phyloP scores from a whole-genome alignment of 208 protist genomes.

The Blastocrithidia nonstop region DNA sequence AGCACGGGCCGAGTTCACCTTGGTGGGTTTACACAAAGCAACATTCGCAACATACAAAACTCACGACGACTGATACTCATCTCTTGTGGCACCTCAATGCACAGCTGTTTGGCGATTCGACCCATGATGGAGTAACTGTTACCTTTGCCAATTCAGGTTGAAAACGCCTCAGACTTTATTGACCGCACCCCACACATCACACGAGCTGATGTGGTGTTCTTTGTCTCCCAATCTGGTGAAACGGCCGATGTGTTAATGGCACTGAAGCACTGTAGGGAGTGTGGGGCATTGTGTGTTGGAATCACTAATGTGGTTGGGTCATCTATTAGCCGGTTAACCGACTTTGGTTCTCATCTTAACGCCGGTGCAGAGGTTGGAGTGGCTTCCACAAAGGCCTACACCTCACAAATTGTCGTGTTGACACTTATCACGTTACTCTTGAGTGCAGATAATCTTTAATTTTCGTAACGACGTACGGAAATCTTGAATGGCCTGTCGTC shows the following conservation, averaged over 20 bases:
- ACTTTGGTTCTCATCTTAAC: slow-evolving; percentile 83
- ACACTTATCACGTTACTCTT: slow-evolving; percentile 85
- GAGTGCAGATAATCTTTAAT: slow-evolving; percentile 24
- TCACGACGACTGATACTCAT: slow-evolving; percentile 83
- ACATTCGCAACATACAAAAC: slow-evolving; percentile 20
- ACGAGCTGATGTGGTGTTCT: slow-evolving; percentile 80
- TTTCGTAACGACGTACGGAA: slow-evolving; percentile 27
- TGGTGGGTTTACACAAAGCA: slow-evolving; percentile 60
- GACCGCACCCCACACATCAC: slow-evolving; percentile 66
- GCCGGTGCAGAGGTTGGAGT: slow-evolving; percentile 92
- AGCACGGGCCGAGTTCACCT: slow-evolving; percentile 42
- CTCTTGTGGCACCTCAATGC: slow-evolving; percentile 89
- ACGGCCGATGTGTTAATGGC: slow-evolving; percentile 89
- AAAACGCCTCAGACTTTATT: slow-evolving; percentile 89
- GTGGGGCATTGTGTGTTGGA: slow-evolving; percentile 72
- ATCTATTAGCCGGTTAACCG: slow-evolving; percentile 69
- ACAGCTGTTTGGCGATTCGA: slow-evolving; percentile 82
- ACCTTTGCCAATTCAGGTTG: slow-evolving; percentile 65
- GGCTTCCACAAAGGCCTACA: slow-evolving; percentile 94
- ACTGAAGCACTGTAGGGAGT: slow-evolving; percentile 64
- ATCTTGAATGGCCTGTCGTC: slow-evolving; percentile 50
- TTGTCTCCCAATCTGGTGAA: slow-evolving; percentile 90
- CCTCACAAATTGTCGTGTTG: slow-evolving; percentile 86
- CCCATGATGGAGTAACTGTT: slow-evolving; percentile 87
- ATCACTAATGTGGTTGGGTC: slow-evolving; percentile 91